Base-by-base conservation (phyloP, 331 rosid genomes). In the Malus hybrid region DNA sequence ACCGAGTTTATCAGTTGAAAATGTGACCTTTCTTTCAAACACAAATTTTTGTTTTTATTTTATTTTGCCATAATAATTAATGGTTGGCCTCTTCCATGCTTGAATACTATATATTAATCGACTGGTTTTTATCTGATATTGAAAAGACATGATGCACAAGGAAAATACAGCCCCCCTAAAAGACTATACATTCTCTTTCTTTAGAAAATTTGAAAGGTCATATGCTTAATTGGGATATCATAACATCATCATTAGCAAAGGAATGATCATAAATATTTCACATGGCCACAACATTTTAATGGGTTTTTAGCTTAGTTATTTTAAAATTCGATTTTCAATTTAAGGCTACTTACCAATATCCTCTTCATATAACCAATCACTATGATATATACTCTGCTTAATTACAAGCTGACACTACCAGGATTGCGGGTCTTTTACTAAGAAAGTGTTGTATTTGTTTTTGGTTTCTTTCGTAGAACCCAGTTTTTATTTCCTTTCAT, bases 1-100 rank as follows among this genome's bases (percentile, higher is more conserved):
- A 42, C 48, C 13, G 69, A 18, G 44, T 44, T 11, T 5, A 11
- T 44, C 50, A 11, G 50, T 83, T 77, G 81, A 86, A 90, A 83
- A 74, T 80, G 63, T 75, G 94, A 73, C 88, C 50, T 85, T 66
- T 77, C 81, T 78, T 86, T 82, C 80, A 63, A 75, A 83, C 77
- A 87, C 84, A 79, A 87, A 77, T 76, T 84, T 84, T 78, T 24
- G 58, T 64, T n/a, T 3, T 63, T 7, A 42, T 42, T 42, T 44
- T 44, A 3, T 34, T 56, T 52, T 36, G 74, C 77, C 50, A 44
- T 44, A 79, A 84, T 57, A 53, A 1, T 18, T 53, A 73, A 78
- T 70, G 66, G 79, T 77, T 85, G 84, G 71, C 87, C 79, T 73
- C 80, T 84, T 65, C 68, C 19, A 72, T 75, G 78, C 46, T 70